Percentiles rank a stretch among this genome's conserved stretches.
Conservation (phyloP, 2,329 filamentous ascomycete genomes). For the Phialocephala subalpina region DNA sequence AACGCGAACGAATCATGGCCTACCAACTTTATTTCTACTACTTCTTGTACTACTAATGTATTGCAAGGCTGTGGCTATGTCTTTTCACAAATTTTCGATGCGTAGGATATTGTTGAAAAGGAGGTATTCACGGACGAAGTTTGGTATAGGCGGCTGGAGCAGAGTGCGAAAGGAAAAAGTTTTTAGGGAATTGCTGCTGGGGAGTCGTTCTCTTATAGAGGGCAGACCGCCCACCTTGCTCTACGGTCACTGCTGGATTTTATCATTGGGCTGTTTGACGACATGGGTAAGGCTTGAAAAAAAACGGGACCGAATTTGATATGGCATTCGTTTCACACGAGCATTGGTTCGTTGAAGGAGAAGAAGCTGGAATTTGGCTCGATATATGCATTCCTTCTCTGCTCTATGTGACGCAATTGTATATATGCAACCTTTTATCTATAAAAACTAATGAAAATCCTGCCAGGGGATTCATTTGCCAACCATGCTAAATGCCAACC, state of each 20-base stretch:
- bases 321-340: too few species aligned
- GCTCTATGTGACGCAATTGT: too few species aligned
- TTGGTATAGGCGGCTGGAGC: background rate
- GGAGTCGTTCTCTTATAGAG: background rate
- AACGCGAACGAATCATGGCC: slow-evolving; percentile 14
- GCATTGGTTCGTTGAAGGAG: too few species aligned
- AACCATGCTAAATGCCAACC: too few species aligned
- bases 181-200: background rate
- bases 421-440: too few species aligned
- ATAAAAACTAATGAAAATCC: too few species aligned
- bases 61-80: slow-evolving; percentile 11
- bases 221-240: background rate
- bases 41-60: slow-evolving; percentile 13
- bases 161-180: background rate
- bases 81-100: slow-evolving; percentile 1
- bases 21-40: background rate
- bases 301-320: too few species aligned
- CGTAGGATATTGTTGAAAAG: background rate
- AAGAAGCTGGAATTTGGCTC: too few species aligned
- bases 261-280: background rate
- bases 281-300: background rate
- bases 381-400: too few species aligned
- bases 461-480: too few species aligned
- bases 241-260: background rate
- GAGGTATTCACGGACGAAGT: background rate